Conservation (phyloP, 495 filamentous ascomycete species). For the Tuber magnatum region DNA sequence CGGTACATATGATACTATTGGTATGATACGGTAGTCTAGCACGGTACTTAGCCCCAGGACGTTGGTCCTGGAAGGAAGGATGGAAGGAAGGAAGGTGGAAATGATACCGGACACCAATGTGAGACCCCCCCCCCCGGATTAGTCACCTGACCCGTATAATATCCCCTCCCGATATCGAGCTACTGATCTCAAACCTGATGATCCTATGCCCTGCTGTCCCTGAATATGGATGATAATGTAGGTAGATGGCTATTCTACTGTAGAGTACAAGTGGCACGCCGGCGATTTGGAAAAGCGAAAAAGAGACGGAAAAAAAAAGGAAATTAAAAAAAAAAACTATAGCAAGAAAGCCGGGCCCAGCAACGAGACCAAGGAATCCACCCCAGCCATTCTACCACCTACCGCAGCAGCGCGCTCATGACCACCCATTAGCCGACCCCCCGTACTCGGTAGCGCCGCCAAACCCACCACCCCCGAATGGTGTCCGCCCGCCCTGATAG, state of each 20-base stretch:
- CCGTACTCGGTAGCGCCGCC: constrained; percentile 37
- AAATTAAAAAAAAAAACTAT: not conserved
- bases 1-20: no score
- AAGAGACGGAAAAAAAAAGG: not conserved
- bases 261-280: not conserved
- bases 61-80: not conserved
- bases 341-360: not conserved
- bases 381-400: not conserved
- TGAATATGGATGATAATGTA: not conserved
- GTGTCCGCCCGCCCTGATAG: constrained; percentile 36
- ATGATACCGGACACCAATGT: not conserved
- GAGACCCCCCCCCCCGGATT: not conserved
- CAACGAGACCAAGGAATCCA: not conserved
- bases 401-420: not conserved
- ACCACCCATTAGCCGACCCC: constrained; percentile 29
- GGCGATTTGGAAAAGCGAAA: not conserved
- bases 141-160: not conserved
- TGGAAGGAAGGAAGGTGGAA: not conserved
- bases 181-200: not conserved
- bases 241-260: not conserved
- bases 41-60: not conserved
- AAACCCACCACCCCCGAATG: constrained; percentile 33
- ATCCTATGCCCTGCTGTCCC: not conserved
- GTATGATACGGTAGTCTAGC: no score
- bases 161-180: not conserved